Base-by-base conservation (phyloP, 2,329 filamentous ascomycete species). In the Stylonectria norvegica region DNA sequence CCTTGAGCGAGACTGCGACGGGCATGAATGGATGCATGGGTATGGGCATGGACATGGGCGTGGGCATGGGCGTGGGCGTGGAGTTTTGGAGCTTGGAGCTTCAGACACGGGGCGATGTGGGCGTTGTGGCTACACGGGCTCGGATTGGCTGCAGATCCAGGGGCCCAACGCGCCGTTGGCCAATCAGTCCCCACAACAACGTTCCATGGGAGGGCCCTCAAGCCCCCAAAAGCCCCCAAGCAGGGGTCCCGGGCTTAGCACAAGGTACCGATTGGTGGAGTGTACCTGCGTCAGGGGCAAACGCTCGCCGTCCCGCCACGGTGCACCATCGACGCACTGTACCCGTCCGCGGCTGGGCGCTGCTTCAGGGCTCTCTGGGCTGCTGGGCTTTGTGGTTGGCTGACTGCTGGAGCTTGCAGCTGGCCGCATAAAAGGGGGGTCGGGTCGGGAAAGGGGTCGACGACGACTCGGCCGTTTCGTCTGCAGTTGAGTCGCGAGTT, bases 81-180 rank as follows among this genome's bases (percentile, higher is more conserved):
- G n/a, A n/a, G n/a, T n/a, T n/a, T n/a, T n/a, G n/a, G n/a, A n/a
- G n/a, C n/a, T n/a, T n/a, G n/a, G n/a, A n/a, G n/a, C n/a, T n/a
- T n/a, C n/a, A n/a, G n/a, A n/a, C n/a, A n/a, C n/a, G n/a, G n/a
- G n/a, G n/a, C n/a, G n/a, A n/a, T n/a, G n/a, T n/a, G n/a, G n/a
- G n/a, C n/a, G n/a, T n/a, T n/a, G n/a, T n/a, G n/a, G n/a, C n/a
- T n/a, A n/a, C n/a, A n/a, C n/a, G n/a, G n/a, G n/a, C n/a, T n/a
- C n/a, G n/a, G n/a, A 25, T 5, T 15, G 33, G 33, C 33, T 35
- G 33, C 20, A 23, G 16, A 27, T 35, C 33, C n/a, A 25, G 33
- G 33, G 33, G 19, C 33, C n/a, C 20, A 15, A 20, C n/a, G 20
- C n/a, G 7, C 12, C 19, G 18, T 12, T 12, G 20, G 7, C 33